Evolutionary conservation across 257 asterid genomes (phyloP), one percentile per base, ranked within the genome.

Genomic region (Nyctanthes arbortristis): DNA sequence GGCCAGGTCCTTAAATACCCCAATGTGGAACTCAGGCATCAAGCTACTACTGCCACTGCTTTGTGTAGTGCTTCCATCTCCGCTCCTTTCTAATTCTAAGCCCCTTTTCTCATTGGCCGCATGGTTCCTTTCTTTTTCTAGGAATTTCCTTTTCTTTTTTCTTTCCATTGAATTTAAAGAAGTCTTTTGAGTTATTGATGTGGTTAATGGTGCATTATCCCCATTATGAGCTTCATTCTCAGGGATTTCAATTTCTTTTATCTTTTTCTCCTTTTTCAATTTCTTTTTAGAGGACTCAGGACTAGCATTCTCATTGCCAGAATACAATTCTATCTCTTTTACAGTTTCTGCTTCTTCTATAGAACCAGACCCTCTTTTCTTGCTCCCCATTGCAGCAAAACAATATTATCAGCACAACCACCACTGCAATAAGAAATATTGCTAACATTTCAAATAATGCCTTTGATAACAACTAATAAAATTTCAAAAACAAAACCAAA

Each of bases 11-110:
- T 81, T 91, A 77, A 94, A 94, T 13, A 94, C 96, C 65, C 92
- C 90, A 68, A 91, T 77, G 70, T 91, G 99, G 73, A 94, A 91
- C 89, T 83, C 93, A 7, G 99, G 99, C 87, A 89, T 78, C 35
- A 58, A n/a, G n/a, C n/a, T n/a, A n/a, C 78, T 69, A 25, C 81
- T 28, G 64, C 72, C 75, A 72, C 80, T 75, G 3, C 68, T 70
- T 9, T 77, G 57, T 16, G 79, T 62, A 8, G 36, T 80, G 75
- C 74, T 72, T 68, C 65, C 84, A 34, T 63, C 61, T 3, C 73
- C 75, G 20, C 65, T 83, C 40, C 11, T 78, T 68, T 75, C 80
- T 32, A 49, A 37, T 29, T 81, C 92, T 3, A 73, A 52, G 4
- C 61, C 82, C 74, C 59, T 63, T 13, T 75, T 63, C 33, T 74